Conservation (phyloP, 306 rosid genomes). For the Fragaria ananassa region DNA sequence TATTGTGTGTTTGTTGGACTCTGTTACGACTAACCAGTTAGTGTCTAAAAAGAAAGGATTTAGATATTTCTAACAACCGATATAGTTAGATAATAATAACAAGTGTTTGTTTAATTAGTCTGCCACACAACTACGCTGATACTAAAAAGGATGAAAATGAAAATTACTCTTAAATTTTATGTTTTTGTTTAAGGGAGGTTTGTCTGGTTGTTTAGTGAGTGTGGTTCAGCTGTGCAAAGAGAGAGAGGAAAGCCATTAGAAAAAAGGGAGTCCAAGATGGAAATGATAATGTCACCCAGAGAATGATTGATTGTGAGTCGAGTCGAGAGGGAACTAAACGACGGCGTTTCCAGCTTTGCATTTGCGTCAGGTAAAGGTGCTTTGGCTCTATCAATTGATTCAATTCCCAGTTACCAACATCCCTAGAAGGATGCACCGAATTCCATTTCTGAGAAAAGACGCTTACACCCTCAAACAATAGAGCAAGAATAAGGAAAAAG, state of each 20-base stretch:
- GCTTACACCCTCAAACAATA: background rate
- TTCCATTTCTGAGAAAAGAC: background rate
- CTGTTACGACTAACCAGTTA: no score
- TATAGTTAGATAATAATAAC: no score
- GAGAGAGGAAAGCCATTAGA: background rate
- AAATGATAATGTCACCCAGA: background rate
- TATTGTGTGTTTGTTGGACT: no score
- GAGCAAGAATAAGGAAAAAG: no score
- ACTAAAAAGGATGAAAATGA: no score
- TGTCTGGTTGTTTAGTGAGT: background rate
- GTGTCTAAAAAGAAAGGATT: no score
- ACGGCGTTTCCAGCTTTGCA: constrained; percentile 8
- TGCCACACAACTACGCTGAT: no score
- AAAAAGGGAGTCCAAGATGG: background rate
- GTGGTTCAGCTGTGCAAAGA: constrained; percentile 21
- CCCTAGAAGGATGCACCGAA: constrained; percentile 11
- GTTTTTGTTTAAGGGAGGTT: background rate
- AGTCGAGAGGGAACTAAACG: background rate
- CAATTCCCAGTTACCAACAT: constrained; percentile 7
- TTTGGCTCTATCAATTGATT: constrained; percentile 15
- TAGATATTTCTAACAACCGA: no score
- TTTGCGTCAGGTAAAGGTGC: background rate
- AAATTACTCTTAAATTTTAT: background rate
- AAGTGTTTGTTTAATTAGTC: no score
- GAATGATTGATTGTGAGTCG: background rate